Evolutionary conservation across 108 stramenopile species (phyloP), one percentile per base, ranked within the genome.

Genomic region (Discostella pseudostelligera): DNA sequence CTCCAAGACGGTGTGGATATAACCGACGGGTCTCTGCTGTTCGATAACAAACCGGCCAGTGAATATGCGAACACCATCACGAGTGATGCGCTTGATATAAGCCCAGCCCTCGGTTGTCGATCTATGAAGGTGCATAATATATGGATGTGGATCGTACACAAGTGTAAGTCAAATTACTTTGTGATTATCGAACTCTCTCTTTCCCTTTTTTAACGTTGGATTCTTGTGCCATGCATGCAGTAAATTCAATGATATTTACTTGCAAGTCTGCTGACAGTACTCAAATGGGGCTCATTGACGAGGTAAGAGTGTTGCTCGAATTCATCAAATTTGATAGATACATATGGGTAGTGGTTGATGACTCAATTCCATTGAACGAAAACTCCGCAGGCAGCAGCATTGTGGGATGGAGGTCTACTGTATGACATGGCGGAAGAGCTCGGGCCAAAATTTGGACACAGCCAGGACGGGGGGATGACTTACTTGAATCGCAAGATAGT

Each of bases 91-190:
- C 80, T 93, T 61, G 81, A 87, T 42, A 49, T 45, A 3, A 64
- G 40, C 26, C 12, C 64, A 9, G 22, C 28, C 37, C 43, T 69
- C n/a, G 68, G 75, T 35, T 65, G 67, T 28, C 20, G 48, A 10
- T 57, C 63, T 21, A 29, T 69, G 3, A 69, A 69, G 46, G 83
- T 76, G 9, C 61, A 90, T 1, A 87, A 86, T 77, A 28, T 93
- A 20, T 93, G 89, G 89, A 89, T 90, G 89, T 83, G 82, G 50
- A 74, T 87, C 61, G 82, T 83, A 0, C 87, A 90, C 59, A 48
- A 73, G 39, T 71, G 46, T 47, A 50, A 63, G 53, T 54, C 28
- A 4, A 28, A 54, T 54, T 54, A 26, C 26, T 51, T 36, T 28
- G 47, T 5, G 9, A 54, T 32, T 49, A 49, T 29, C 28, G 11